Evolutionary conservation across 2,329 filamentous ascomycete genomes (phyloP).

Genomic region (Nectriaceae sp.): DNA sequence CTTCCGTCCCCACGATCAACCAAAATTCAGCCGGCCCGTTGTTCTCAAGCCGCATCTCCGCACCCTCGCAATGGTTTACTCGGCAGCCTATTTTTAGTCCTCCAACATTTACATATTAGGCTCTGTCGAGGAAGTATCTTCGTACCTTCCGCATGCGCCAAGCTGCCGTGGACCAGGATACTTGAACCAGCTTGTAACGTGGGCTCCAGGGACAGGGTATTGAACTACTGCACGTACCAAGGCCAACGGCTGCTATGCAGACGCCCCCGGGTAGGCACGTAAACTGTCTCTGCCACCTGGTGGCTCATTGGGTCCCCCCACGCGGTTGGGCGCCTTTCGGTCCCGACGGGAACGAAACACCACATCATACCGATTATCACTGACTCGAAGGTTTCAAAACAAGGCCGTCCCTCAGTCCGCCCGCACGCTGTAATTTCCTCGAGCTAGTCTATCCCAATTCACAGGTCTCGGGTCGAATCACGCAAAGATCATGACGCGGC

Average conservation of each 20-base stretch:
- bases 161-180: too few relatives aligned
- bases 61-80: too few relatives aligned
- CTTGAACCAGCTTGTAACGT: constrained; percentile 27
- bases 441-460: too few relatives aligned
- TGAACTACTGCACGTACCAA: not conserved
- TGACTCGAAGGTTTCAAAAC: constrained; percentile 21
- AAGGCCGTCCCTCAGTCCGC: constrained; percentile 10
- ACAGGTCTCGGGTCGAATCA: too few relatives aligned
- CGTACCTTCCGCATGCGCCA: too few relatives aligned
- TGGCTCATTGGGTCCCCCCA: constrained; percentile 18
- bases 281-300: constrained; percentile 9
- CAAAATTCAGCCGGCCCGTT: too few relatives aligned
- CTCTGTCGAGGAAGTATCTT: too few relatives aligned
- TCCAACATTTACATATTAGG: too few relatives aligned
- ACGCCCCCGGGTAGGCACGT: constrained; percentile 11
- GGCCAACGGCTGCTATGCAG: constrained; percentile 5
- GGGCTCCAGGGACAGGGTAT: constrained; percentile 19
- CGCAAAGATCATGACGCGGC: too few relatives aligned
- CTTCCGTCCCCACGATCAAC: too few relatives aligned
- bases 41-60: too few relatives aligned
- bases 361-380: constrained; percentile 12
- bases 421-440: not conserved
- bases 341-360: constrained; percentile 28
- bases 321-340: constrained; percentile 27
- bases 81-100: too few relatives aligned